These are phyloP conservation scores for Blastomyces parvus DNA, from an alignment of 2,329 filamentous ascomycete genomes.

Conservation along the genomic window DNA sequence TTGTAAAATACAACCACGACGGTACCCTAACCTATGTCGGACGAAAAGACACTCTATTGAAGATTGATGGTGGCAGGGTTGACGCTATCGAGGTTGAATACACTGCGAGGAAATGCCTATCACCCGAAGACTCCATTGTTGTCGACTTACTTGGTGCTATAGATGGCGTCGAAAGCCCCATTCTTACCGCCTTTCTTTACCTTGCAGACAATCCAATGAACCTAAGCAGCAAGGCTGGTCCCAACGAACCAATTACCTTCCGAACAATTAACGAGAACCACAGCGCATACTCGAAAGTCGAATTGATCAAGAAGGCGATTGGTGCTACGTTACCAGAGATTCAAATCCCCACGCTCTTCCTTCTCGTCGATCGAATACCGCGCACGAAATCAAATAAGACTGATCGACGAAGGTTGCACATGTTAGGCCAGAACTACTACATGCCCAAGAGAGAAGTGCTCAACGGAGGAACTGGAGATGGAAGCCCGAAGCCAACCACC, in stretches of 20 bases:
- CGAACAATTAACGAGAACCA: constrained; percentile 4
- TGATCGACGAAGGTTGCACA: constrained; percentile 5
- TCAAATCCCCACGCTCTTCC: constrained; percentile 5
- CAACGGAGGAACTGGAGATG: not conserved
- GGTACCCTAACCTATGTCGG: constrained; percentile 72
- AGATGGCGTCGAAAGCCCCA: constrained; percentile 3
- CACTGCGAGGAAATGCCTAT: constrained; percentile 5
- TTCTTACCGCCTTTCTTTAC: constrained; percentile 3
- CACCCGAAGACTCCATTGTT: constrained; percentile 3
- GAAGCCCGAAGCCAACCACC: not conserved
- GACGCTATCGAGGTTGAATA: constrained; percentile 82
- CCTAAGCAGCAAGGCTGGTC: not conserved
- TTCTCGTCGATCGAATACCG: constrained; percentile 4
- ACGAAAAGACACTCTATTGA: constrained; percentile 69
- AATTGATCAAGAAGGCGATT: constrained; percentile 1
- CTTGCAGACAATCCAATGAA: constrained; percentile 6
- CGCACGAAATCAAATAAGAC: constrained; percentile 7
- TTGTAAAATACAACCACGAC: constrained; percentile 56
- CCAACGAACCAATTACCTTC: constrained; percentile 5
- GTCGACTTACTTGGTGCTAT: constrained; percentile 1
- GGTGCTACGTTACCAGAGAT: constrained; percentile 4
- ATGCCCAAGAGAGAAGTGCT: constrained; percentile 2
- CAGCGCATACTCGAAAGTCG: not conserved
- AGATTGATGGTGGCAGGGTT: constrained; percentile 72
- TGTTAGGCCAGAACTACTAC: constrained; percentile 7